A percentile compares a stretch with the other conserved stretches of the same genome.
Conservation (phyloP, 1,284 basidiomycete genomes). For the Gymnopus androsaceus region DNA sequence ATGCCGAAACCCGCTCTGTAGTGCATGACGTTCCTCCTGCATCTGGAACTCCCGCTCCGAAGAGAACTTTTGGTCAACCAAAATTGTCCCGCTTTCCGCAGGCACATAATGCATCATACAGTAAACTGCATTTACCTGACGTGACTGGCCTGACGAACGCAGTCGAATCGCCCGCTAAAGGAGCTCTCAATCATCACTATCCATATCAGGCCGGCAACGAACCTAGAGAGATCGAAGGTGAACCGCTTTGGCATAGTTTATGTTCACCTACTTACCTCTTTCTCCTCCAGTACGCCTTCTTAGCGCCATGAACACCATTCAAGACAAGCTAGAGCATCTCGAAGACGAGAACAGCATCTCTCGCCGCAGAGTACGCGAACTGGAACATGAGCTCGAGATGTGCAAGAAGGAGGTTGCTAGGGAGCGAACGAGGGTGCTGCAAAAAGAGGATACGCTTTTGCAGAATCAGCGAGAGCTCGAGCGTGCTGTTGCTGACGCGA, state of each 20-base stretch:
- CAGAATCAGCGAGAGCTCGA: constrained; percentile 36
- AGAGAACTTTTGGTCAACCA: not conserved
- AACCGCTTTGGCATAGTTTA: constrained; percentile 16
- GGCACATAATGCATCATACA: constrained; percentile 22
- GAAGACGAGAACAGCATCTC: constrained; percentile 83
- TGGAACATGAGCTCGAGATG: constrained; percentile 79
- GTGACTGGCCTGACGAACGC: constrained; percentile 78
- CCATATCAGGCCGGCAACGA: constrained; percentile 45
- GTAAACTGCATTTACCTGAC: constrained; percentile 65
- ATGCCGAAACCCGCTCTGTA: not conserved
- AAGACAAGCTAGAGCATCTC: constrained; percentile 65
- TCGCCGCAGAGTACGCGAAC: constrained; percentile 73
- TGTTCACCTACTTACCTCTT: constrained; percentile 15
- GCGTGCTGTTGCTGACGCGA: constrained; percentile 22
- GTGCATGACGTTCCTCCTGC: not conserved
- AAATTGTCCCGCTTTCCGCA: constrained; percentile 8
- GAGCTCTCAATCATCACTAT: constrained; percentile 47
- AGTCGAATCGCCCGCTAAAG: constrained; percentile 67
- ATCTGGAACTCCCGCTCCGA: not conserved
- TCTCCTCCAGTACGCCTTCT: constrained; percentile 54
- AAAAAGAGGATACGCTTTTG: constrained; percentile 48
- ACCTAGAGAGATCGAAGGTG: constrained; percentile 64
- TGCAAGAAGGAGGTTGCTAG: constrained; percentile 71
- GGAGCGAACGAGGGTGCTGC: constrained; percentile 64
- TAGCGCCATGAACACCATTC: constrained; percentile 62